Conservation (phyloP, 192 early-diverging fungal species). For the Entomortierella chlamydospora region DNA sequence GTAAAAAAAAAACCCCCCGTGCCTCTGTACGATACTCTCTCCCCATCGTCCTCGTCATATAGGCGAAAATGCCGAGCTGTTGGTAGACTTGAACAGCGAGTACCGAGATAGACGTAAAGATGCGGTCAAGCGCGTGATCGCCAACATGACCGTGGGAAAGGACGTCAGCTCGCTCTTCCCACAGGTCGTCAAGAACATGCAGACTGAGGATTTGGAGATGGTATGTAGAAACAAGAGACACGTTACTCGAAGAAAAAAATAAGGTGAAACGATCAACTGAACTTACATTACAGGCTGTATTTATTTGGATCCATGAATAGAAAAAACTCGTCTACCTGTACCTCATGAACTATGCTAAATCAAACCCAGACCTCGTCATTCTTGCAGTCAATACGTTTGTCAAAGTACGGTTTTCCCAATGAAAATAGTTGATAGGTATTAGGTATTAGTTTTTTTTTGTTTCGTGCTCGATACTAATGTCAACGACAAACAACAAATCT, state of each 20-base stretch:
- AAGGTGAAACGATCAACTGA: background rate
- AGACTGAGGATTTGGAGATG: conserved; percentile 94
- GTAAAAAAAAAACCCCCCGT: too few relatives aligned
- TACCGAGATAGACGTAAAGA: conserved; percentile 96
- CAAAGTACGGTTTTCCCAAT: conserved; percentile 82
- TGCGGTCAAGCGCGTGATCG: conserved; percentile 98
- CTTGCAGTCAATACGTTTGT: conserved; percentile 98
- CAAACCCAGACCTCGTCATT: conserved; percentile 96
- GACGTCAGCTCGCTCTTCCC: conserved; percentile 96
- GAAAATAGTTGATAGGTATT: too few relatives aligned
- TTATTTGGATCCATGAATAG: conserved; percentile 30
- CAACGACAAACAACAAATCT: too few relatives aligned
- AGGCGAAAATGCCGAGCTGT: conserved; percentile 98
- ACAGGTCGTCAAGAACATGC: conserved; percentile 99
- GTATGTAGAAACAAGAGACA: conserved; percentile 2
- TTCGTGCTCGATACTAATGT: background rate
- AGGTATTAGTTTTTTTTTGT: too few relatives aligned
- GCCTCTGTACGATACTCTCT: background rate
- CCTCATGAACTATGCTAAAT: conserved; percentile 98
- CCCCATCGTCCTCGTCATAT: background rate
- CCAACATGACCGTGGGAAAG: conserved; percentile 99
- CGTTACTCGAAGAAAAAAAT: background rate
- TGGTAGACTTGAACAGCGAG: conserved; percentile 96
- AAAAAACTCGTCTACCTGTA: conserved; percentile 99
- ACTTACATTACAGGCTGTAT: background rate